Base-by-base conservation (phyloP, 1,139 yeast species). In the Blastobotrys capitulatus region DNA sequence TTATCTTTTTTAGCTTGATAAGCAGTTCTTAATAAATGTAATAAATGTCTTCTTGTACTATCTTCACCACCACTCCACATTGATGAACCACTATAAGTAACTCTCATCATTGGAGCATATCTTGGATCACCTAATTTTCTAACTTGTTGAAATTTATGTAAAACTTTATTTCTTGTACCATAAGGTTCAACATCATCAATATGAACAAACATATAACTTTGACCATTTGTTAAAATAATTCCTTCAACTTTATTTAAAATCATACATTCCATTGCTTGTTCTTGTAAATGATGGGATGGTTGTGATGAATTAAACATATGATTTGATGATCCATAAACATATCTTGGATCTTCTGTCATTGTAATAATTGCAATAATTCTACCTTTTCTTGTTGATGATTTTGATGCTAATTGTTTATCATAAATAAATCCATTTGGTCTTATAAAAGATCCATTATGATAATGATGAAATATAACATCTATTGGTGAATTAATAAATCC, bases 161-260 rank as follows among this genome's bases (percentile, higher is more conserved):
- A 8, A 29, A 44, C 10, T 19, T 22, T 10, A 8, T 22, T 20
- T 13, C 34, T 20, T 4, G 19, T 16, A n/a, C 43, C 43, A n/a
- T 22, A 9, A 1, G 36, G 32, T 38, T 44, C 48, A 16, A 38
- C 18, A 22, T 44, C 43, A 13, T 38, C 25, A 2, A 44, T 19
- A 38, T 44, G 48, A 19, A 44, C 38, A 44, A 38, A 44, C 48
- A 44, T 44, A 32, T 39, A 44, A 38, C 38, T 44, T 10, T 43
- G 31, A 22, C 25, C 39, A 32, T 44, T 20, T 2, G 48, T 44
- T 22, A 44, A 6, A 9, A 44, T 44, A 25, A 44, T 20, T 1
- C 48, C 48, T 44, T 44, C 48, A 15, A 44, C 48, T 20, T 29
- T n/a, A 22, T 44, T 38, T 7, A 31, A 20, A n/a, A 22, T 19